Percentiles rank a stretch among this genome's conserved stretches.
Conservation (phyloP, 1,284 basidiomycete genomes). For the Flammula alnicola region DNA sequence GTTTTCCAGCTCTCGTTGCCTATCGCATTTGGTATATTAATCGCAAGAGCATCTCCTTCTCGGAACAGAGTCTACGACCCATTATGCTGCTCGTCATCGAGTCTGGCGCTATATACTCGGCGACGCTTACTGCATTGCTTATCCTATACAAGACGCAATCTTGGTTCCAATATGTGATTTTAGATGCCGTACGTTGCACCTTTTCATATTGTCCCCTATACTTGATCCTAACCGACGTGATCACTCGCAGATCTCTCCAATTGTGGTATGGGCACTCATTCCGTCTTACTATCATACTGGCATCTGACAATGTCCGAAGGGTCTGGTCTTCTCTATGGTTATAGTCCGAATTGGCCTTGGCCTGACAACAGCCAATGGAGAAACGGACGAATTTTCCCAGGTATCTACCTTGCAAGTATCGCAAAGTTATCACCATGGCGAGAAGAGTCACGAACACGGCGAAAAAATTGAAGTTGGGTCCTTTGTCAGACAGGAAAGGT, state of each 20-base stretch:
- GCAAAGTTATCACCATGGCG: too few species aligned
- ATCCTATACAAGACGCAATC: slow-evolving; percentile 6
- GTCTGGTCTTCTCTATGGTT: slow-evolving; percentile 8
- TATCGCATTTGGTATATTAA: slow-evolving; percentile 6
- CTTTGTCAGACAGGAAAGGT: too few species aligned
- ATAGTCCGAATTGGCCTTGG: slow-evolving; percentile 8
- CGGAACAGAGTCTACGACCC: slow-evolving; percentile 1
- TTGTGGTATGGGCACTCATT: neutral
- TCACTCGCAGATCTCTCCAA: neutral
- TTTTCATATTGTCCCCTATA: too few species aligned
- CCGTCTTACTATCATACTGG: neutral
- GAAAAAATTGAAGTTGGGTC: too few species aligned
- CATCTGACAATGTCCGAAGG: neutral
- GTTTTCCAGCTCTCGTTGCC: slow-evolving; percentile 1
- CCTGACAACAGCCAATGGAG: slow-evolving; percentile 1
- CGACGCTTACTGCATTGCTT: slow-evolving; percentile 1
- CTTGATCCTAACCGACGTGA: too few species aligned
- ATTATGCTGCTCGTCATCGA: slow-evolving; percentile 11
- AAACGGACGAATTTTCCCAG: slow-evolving; percentile 1
- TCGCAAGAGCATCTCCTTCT: neutral
- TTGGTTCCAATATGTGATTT: neutral
- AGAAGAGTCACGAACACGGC: too few species aligned
- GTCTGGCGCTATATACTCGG: slow-evolving; percentile 11
- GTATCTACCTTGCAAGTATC: neutral
- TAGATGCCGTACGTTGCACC: slow-evolving; percentile 9